phyloP scores from a whole-genome alignment of 2,329 filamentous ascomycete genomes.

The Corynespora cassiicola region DNA sequence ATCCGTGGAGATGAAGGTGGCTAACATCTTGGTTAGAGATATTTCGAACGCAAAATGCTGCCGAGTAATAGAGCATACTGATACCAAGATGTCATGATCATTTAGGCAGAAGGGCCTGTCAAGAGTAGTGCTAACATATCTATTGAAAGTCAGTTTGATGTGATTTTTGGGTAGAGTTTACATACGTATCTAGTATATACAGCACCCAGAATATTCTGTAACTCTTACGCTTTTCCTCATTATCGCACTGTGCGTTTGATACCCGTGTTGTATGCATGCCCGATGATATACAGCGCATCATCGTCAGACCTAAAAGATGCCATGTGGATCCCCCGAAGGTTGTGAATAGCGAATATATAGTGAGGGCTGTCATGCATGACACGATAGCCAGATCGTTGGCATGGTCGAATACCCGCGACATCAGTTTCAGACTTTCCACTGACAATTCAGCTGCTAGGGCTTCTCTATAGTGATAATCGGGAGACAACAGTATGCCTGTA shows the following conservation, averaged over 20 bases:
- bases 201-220: constrained; percentile 12
- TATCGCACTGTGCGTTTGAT: constrained; percentile 5
- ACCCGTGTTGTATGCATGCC: constrained; percentile 16
- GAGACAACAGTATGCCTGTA: constrained; percentile 11
- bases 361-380: constrained; percentile 9
- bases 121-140: constrained; percentile 11
- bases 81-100: constrained; percentile 11
- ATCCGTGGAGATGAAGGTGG: background rate
- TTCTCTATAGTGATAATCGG: constrained; percentile 10
- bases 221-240: constrained; percentile 5
- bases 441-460: constrained; percentile 5
- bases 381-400: constrained; percentile 4
- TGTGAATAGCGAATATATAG: constrained; percentile 13
- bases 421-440: constrained; percentile 2
- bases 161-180: background rate
- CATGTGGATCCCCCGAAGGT: constrained; percentile 16
- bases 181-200: constrained; percentile 15
- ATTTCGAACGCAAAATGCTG: background rate
- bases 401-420: constrained; percentile 9
- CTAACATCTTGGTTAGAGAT: too few relatives aligned
- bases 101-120: constrained; percentile 15
- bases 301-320: constrained; percentile 16
- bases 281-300: constrained; percentile 16
- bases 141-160: background rate
- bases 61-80: background rate